phyloP scores from a whole-genome alignment of 2,329 filamentous ascomycete species.

The Leptographium procerum region DNA sequence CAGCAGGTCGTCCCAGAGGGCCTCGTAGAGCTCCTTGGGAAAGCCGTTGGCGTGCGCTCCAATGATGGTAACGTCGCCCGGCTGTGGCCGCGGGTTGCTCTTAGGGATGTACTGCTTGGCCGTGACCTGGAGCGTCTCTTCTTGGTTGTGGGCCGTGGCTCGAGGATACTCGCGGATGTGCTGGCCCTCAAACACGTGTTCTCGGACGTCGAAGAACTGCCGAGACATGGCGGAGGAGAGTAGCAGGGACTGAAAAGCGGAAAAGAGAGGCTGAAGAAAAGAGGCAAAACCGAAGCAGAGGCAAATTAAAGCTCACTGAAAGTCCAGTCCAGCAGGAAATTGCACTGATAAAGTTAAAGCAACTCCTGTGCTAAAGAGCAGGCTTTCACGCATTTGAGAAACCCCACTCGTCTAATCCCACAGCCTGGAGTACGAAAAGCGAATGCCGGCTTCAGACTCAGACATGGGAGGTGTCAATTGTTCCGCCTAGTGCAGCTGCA shows the following conservation, averaged over 20 bases:
- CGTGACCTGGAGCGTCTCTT: slow-evolving; percentile 60
- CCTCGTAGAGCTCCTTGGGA: slow-evolving; percentile 89
- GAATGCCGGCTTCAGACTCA: background rate
- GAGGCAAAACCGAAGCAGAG: too few species aligned
- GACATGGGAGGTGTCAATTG: too few species aligned
- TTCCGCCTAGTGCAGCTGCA: background rate
- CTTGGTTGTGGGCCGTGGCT: slow-evolving; percentile 59
- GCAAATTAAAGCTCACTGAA: background rate
- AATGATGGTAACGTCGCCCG: slow-evolving; percentile 75
- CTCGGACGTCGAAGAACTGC: slow-evolving; percentile 50
- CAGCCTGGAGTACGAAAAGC: background rate
- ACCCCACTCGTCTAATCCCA: background rate
- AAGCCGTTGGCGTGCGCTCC: slow-evolving; percentile 87
- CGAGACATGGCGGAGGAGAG: slow-evolving; percentile 9
- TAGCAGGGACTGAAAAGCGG: too few species aligned
- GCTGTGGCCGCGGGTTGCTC: slow-evolving; percentile 53
- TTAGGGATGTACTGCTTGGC: slow-evolving; percentile 83
- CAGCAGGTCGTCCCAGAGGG: slow-evolving; percentile 77
- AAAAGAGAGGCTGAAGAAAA: background rate
- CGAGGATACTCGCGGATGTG: slow-evolving; percentile 75
- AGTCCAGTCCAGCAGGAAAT: too few species aligned
- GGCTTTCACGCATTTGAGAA: too few species aligned
- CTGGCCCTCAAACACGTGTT: slow-evolving; percentile 62
- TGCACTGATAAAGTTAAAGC: too few species aligned
- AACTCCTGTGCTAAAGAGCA: too few species aligned